Evolutionary conservation across 2,329 filamentous ascomycete species (phyloP).

Genomic region (Blumeriella jaapii): DNA sequence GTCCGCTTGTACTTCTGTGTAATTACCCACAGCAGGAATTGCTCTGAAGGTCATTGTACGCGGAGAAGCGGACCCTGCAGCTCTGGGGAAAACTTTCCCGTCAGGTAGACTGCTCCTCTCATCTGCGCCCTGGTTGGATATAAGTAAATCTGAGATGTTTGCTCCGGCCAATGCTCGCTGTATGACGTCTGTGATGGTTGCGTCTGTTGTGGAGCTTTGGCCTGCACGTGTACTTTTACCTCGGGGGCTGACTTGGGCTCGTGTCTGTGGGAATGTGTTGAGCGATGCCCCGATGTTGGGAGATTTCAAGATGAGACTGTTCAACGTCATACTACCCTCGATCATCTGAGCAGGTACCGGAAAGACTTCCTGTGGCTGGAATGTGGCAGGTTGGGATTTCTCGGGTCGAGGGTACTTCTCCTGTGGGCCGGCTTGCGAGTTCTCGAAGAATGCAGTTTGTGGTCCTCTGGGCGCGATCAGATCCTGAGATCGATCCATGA

Average conservation of each 20-base stretch:
- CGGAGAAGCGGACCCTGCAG: too few species aligned
- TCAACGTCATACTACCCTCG: constrained; percentile 13
- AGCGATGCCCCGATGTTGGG: constrained; percentile 8
- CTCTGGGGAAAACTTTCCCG: constrained; percentile 9
- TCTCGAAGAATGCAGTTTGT: constrained; percentile 8
- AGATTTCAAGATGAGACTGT: constrained; percentile 16
- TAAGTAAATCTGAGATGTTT: constrained; percentile 8
- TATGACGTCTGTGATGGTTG: constrained; percentile 18
- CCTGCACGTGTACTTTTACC: constrained; percentile 14
- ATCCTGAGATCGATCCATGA: constrained; percentile 13
- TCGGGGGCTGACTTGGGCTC: constrained; percentile 7
- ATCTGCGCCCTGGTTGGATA: constrained; percentile 6
- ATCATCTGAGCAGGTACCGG: constrained; percentile 4
- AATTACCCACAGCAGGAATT: too few species aligned
- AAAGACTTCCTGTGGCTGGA: constrained; percentile 20
- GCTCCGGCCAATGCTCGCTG: constrained; percentile 16
- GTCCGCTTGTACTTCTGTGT: too few species aligned
- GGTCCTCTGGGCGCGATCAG: constrained; percentile 11
- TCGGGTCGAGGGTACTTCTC: constrained; percentile 8
- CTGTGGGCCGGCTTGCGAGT: constrained; percentile 8
- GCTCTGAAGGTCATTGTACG: too few species aligned
- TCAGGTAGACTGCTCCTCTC: constrained; percentile 16
- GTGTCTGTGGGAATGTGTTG: constrained; percentile 8
- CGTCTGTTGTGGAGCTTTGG: constrained; percentile 20
- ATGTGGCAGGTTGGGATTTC: constrained; percentile 10